Evolutionary conservation across 331 rosid genomes (phyloP).

Genomic region (Acacia concinna): DNA sequence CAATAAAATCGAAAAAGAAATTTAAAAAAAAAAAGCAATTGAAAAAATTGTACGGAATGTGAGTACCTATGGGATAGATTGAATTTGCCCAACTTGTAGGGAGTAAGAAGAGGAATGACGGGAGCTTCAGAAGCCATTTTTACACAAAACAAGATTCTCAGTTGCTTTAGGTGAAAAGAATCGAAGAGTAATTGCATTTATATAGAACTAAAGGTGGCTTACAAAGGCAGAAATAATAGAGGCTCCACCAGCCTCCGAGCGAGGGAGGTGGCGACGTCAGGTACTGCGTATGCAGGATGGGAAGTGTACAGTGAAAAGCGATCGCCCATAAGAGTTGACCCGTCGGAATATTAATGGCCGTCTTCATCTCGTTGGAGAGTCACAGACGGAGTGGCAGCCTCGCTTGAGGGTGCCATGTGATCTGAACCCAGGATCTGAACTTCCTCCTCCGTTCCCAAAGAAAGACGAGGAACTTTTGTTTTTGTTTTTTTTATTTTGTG

Average conservation of each 20-base stretch:
- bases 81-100: neutral
- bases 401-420: no score
- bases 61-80: conserved; percentile 13
- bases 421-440: no score
- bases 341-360: no score
- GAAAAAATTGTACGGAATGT: neutral
- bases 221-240: neutral
- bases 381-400: no score
- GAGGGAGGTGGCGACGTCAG: neutral
- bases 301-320: neutral
- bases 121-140: neutral
- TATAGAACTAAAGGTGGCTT: neutral
- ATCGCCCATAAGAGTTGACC: no score
- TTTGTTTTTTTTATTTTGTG: no score
- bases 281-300: neutral
- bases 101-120: neutral
- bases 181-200: neutral
- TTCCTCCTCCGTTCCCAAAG: no score
- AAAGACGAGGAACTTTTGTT: no score
- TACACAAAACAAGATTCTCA: neutral
- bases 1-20: neutral
- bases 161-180: neutral
- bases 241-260: neutral
- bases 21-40: neutral
- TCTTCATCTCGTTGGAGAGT: no score